Evolutionary conservation across 2,329 filamentous ascomycete species (phyloP).

Genomic region (Verruconis gallopava): DNA sequence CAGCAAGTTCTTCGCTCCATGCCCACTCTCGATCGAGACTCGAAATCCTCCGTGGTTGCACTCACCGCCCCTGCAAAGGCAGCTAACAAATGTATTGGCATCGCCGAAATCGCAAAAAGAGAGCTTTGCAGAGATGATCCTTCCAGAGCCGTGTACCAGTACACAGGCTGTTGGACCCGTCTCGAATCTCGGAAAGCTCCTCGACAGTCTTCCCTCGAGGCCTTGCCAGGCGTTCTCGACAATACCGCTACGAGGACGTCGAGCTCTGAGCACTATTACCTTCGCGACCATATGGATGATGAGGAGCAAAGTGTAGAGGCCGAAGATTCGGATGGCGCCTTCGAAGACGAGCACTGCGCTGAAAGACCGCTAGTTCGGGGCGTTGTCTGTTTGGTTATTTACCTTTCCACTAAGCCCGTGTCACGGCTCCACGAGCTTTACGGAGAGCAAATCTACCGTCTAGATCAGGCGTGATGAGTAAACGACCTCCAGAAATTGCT

Average conservation of each 20-base stretch:
- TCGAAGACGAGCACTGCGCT: slow-evolving; percentile 8
- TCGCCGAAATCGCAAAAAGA: slow-evolving; percentile 11
- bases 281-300: slow-evolving; percentile 7
- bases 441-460: not conserved
- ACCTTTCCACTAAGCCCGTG: slow-evolving; percentile 7
- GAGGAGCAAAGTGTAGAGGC: slow-evolving; percentile 1
- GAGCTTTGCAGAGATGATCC: slow-evolving; percentile 3
- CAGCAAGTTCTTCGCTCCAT: slow-evolving; percentile 2
- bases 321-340: slow-evolving; percentile 8
- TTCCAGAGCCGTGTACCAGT: slow-evolving; percentile 4
- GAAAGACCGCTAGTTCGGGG: slow-evolving; percentile 8
- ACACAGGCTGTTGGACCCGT: slow-evolving; percentile 9
- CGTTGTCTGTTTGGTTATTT: slow-evolving; percentile 10
- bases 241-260: not conserved
- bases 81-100: slow-evolving; percentile 11
- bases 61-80: slow-evolving; percentile 8
- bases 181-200: slow-evolving; percentile 4
- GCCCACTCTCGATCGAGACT: not conserved
- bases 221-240: not conserved
- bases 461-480: not conserved
- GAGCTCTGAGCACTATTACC: not conserved
- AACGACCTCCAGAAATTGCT: no score
- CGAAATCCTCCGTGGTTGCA: slow-evolving; percentile 10
- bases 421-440: slow-evolving; percentile 7
- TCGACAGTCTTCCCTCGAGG: not conserved